Evolutionary conservation across 2,329 filamentous ascomycete species (phyloP), one percentile per base, ranked within the genome.

Genomic region (Magnaporthiopsis incrustans): DNA sequence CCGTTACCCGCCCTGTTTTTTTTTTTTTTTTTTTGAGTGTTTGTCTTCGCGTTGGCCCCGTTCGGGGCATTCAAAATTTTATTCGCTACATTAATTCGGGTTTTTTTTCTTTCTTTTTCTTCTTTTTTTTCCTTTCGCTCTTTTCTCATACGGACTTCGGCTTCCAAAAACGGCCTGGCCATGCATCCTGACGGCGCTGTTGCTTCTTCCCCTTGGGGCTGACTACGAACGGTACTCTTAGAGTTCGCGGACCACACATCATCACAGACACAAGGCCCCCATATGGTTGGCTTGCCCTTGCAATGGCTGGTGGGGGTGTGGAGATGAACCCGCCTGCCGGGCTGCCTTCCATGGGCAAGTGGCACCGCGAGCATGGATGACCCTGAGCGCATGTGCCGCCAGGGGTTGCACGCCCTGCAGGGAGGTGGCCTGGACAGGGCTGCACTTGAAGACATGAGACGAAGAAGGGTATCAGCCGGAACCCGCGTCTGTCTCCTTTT

Each of bases 381-480:
- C 33, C 58, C 27, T 32, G 58, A 60, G 15, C 58, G 58, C 30
- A 60, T 35, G 58, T 11, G 58, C 26, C 10, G 58, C 30, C 58
- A 38, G 58, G 58, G 58, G 58, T 60, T 22, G 18, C 25, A 32
- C 58, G 27, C 58, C 25, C 10, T n/a, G 32, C 58, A 60, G 58
- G 58, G 50, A 59, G n/a, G 59, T 35, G 33, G 8, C 10, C 33
- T 35, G 56, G 35, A 27, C 56, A 22, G 25, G 30, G 15, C 63
- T 60, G 63, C 26, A 27, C 27, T 33, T 57, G 56, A 63, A 53
- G 62, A 65, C 65, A 65, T 57, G 62, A 68, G 62, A 64, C 62
- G 60, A 62, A 60, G 26, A 53, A 53, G 60, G 32, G 61, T 61
- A 60, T 65, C 53, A 67, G 60, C 64, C 64, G 64, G 38, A 61